Evolutionary conservation across 345 rosid genomes (phyloP), one percentile per base, ranked within the genome.

Genomic region (Carallia brachiata): DNA sequence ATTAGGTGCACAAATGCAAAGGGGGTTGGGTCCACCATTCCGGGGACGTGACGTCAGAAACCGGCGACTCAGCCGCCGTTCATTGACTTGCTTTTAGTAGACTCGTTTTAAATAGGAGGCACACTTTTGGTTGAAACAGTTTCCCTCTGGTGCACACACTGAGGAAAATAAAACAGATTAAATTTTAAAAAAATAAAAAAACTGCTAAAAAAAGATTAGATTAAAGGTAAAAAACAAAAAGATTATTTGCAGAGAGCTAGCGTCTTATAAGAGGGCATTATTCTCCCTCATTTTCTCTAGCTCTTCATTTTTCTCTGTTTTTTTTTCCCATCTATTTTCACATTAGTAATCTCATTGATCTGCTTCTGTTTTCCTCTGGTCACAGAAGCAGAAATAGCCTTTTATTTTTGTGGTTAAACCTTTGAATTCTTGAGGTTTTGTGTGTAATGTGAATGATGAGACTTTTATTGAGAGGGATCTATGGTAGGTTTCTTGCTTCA

Each of bases 241-340:
- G 34, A 32, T 4, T 32, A 32, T n/a, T 52, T 16, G 55, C 53
- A 36, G 12, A 63, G 17, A 62, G 70, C 32, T 1, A 8, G 60
- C 28, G 53, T 70, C 61, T 67, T 82, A 81, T 84, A 78, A 72
- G 81, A 79, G 8, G 82, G 52, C 78, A 70, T 69, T 61, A 30
- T 62, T 65, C 75, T 77, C 72, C 69, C 67, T 65, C 72, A 31
- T 73, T 79, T 62, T 71, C 63, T 56, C 58, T 63, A 39, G 56
- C 75, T 50, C 60, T 72, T 37, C 65, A 32, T 62, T 32, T 36
- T 37, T 70, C 40, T 69, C 47, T 37, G 34, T 32, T 63, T 60
- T 23, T 61, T 39, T 73, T 47, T 63, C 61, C 1, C 16, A 44
- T 44, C 50, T 44, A 16, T 62, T 70, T 48, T 72, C 75, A 52